Evolutionary conservation across 495 filamentous ascomycete genomes (phyloP), one percentile per base, ranked within the genome.

Genomic region (Saxophila tyrrhenica): DNA sequence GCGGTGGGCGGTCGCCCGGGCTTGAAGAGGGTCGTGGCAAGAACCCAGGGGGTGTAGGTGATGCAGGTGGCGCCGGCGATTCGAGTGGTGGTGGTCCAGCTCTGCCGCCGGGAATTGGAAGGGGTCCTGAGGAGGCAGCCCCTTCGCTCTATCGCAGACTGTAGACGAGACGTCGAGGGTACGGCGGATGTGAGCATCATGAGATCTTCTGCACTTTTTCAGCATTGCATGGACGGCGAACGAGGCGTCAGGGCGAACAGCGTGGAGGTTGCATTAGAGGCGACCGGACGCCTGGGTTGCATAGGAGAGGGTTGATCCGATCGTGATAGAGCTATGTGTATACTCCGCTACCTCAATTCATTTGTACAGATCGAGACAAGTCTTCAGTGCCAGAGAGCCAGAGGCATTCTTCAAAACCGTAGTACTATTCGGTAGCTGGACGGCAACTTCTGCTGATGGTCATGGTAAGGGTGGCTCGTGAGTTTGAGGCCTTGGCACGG

Each of bases 1-100:
- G 39, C 46, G 52, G 50, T 38, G 63, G 57, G 35, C 52, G 58
- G 0, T 45, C 55, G n/a, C 35, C 35, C n/a, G 17, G 22, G 19
- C 17, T n/a, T 2, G 35, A 41, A 16, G 49, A 51, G 49, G 49
- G 49, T 15, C 2, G 1, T 8, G 49, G 49, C 7, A 39, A 39
- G 20, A 39, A 51, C 38, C 29, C 49, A 9, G 49, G 49, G 8
- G 49, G 25, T 7, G 41, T 51, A 22, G 49, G 49, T 3, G 49
- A 51, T 25, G 22, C 17, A 16, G 49, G 32, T 11, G 22, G 22
- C 7, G 23, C 25, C 22, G 29, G 29, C 13, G 22, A 13, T 5
- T n/a, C n/a, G n/a, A 25, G 32, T 51, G 49, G 29, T 11, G 20
- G 32, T 39, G 25, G 25, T 17, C 23, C 23, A 3, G n/a, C 41